A percentile compares a stretch with the other conserved stretches of the same genome.
Evolutionary conservation across 176 grass and related monocot genomes (phyloP).

Genomic region (Thalia dealbata): DNA sequence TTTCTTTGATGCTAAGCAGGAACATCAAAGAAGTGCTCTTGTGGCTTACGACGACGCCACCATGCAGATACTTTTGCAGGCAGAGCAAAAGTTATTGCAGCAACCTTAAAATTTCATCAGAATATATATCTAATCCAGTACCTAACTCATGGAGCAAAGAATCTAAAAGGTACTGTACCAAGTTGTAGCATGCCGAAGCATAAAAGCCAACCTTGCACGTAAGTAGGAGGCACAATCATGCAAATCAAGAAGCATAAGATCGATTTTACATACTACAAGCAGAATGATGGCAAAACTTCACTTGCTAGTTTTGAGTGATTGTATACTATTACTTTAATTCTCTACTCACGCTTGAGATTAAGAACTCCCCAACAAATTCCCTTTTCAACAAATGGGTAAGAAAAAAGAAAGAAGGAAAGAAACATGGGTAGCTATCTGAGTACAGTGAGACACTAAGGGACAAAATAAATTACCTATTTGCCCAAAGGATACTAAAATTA

Average conservation of each 20-base stretch:
- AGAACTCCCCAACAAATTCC: neutral
- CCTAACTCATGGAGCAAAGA: neutral
- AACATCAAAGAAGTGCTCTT: conserved; percentile 12
- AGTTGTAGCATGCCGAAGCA: neutral
- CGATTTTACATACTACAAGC: neutral
- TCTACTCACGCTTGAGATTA: neutral
- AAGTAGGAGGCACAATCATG: neutral
- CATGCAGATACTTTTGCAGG: conserved; percentile 7
- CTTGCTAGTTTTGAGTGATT: neutral
- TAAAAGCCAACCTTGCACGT: neutral
- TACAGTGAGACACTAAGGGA: neutral
- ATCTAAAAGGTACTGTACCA: neutral
- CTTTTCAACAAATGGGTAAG: neutral
- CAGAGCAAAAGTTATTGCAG: too few species aligned
- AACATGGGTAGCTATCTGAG: neutral
- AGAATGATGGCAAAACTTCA: neutral
- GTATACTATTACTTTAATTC: neutral
- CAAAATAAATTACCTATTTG: neutral
- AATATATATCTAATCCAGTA: neutral
- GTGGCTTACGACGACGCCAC: conserved; percentile 4
- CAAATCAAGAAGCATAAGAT: conserved; percentile 2
- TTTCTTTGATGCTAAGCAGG: neutral
- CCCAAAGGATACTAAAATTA: neutral
- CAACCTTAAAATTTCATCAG: neutral
- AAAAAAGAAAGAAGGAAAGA: neutral